Conservation (phyloP, 2,329 filamentous ascomycete genomes). For the Amesomyces nigricolor region DNA sequence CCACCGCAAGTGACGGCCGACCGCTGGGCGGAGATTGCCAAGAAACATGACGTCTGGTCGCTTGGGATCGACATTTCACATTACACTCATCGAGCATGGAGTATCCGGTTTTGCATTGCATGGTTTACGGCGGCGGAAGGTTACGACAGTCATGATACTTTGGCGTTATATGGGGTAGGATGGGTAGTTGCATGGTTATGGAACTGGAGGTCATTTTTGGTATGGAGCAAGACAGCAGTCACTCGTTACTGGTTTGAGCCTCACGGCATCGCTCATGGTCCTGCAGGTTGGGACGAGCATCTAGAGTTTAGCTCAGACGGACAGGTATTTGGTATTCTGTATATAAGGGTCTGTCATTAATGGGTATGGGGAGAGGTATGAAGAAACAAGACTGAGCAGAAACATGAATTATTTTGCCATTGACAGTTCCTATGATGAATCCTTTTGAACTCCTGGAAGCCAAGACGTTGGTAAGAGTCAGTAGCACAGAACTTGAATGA, state of each 20-base stretch:
- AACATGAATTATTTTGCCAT: no score
- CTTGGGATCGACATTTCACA: neutral
- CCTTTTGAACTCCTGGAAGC: no score
- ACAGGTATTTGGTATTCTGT: no score
- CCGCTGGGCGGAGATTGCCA: neutral
- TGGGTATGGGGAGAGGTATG: no score
- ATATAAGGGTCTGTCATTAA: no score
- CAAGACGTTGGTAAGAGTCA: no score
- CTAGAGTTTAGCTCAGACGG: neutral
- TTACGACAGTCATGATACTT: neutral
- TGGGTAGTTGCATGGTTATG: neutral
- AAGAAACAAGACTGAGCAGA: no score
- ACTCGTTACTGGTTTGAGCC: slow-evolving; percentile 3
- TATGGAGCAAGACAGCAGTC: neutral
- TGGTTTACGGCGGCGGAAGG: neutral
- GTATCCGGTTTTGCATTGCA: slow-evolving; percentile 8
- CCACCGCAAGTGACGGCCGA: slow-evolving; percentile 5
- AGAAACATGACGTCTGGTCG: neutral
- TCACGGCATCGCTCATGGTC: neutral
- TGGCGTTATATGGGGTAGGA: neutral
- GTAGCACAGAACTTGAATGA: no score
- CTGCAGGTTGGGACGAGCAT: slow-evolving; percentile 4
- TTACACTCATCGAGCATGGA: slow-evolving; percentile 4
- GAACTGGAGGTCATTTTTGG: neutral
- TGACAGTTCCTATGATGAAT: no score